These are phyloP conservation scores for Macrolepiota dolichaula DNA, from an alignment of 768 basidiomycete genomes.

Conservation along the genomic window DNA sequence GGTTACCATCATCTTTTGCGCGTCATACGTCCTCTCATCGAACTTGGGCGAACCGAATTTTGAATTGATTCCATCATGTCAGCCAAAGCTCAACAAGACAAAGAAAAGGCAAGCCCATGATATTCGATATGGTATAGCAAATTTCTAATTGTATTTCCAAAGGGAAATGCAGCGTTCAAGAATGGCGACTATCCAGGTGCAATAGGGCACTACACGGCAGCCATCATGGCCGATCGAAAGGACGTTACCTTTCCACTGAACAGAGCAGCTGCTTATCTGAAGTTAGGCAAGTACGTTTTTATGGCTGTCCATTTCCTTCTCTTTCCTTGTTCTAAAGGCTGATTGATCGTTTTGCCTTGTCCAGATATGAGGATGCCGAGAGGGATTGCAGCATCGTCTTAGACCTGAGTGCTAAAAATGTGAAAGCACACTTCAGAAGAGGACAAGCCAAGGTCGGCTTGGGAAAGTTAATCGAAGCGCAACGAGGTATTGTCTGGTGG, in stretches of 20 bases:
- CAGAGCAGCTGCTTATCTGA: slow-evolving; percentile 88
- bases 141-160: neutral
- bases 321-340: neutral
- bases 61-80: neutral
- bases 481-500: slow-evolving; percentile 43
- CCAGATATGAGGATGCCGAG: slow-evolving; percentile 75
- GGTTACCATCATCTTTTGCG: neutral
- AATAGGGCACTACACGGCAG: slow-evolving; percentile 83
- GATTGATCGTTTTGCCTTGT: slow-evolving; percentile 13
- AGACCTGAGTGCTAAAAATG: slow-evolving; percentile 50
- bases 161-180: slow-evolving; percentile 92
- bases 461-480: slow-evolving; percentile 54
- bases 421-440: slow-evolving; percentile 79
- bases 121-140: neutral
- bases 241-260: slow-evolving; percentile 85
- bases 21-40: neutral
- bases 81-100: slow-evolving; percentile 29
- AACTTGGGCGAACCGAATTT: neutral
- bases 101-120: slow-evolving; percentile 29
- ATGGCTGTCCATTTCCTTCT: neutral
- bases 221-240: slow-evolving; percentile 63
- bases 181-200: slow-evolving; percentile 72
- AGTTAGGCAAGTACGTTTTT: slow-evolving; percentile 86
- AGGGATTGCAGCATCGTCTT: slow-evolving; percentile 74
- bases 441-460: slow-evolving; percentile 66